Percentiles rank a stretch among this genome's conserved stretches.
Evolutionary conservation across 495 filamentous ascomycete species (phyloP).

Genomic region (Aspergillus saccharolyticus): DNA sequence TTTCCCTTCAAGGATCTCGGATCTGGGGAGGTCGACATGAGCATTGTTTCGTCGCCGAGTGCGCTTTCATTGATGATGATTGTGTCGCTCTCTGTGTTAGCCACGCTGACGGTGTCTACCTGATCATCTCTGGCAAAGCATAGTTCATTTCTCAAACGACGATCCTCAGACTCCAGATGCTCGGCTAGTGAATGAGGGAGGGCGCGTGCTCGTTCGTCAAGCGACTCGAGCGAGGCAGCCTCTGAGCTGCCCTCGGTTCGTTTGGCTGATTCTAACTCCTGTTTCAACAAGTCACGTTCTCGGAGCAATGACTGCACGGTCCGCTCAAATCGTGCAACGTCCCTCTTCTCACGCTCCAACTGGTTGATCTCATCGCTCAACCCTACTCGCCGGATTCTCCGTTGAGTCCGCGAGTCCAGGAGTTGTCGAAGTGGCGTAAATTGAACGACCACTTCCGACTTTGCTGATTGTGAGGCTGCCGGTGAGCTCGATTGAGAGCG

Average conservation of each 20-base stretch:
- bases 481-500: conserved; percentile 23
- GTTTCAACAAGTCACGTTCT: conserved; percentile 43
- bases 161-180: conserved; percentile 20
- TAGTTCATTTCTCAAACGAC: conserved; percentile 16
- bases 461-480: conserved; percentile 22
- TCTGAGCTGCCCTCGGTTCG: conserved; percentile 25
- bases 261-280: conserved; percentile 45
- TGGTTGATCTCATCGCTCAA: conserved; percentile 71
- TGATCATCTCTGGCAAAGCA: conserved; percentile 12
- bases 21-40: conserved; percentile 35
- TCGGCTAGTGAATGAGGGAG: conserved; percentile 20
- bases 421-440: conserved; percentile 67
- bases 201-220: conserved; percentile 21
- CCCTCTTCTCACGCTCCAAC: conserved; percentile 54
- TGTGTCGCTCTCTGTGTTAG: conserved; percentile 23
- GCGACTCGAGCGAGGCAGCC: conserved; percentile 15
- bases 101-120: neutral
- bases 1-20: conserved; percentile 18
- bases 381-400: conserved; percentile 64
- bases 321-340: conserved; percentile 42
- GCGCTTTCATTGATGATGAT: conserved; percentile 32
- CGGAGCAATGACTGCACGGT: conserved; percentile 40
- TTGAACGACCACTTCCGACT: conserved; percentile 43
- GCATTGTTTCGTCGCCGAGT: conserved; percentile 21
- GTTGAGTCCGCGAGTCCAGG: conserved; percentile 64